Base-by-base conservation (phyloP, 2,329 filamentous ascomycete genomes). In the Colletotrichum lupini region DNA sequence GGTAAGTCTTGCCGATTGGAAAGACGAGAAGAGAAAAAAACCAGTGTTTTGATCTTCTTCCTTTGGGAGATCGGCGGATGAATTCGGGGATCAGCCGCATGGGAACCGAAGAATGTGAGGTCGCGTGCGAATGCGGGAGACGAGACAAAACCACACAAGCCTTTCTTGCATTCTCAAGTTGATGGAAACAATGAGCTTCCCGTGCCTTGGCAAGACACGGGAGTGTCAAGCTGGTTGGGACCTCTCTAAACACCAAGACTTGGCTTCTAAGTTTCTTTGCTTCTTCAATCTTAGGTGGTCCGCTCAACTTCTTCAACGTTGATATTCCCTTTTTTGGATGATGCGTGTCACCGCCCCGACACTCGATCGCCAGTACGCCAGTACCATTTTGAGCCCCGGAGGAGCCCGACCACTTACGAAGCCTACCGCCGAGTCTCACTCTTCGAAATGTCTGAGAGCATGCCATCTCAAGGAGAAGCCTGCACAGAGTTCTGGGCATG, bases 401-500 rank as follows among this genome's bases (percentile, higher is more conserved):
- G 8, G 19, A 49, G 42, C 8, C 19, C 8, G 7, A 49, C 19
- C 42, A 49, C 42, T n/a, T 49, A 49, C 19, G 19, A 49, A 9
- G 42, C 42, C 42, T 22, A 8, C 42, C 19, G 42, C 42, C 8
- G 30, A 19, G 37, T 19, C 16, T 8, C 30, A 5, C 60, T 11
- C 2, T n/a, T 16, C 19, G 22, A 22, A n/a, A 22, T 26, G n/a
- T 24, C 42, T 4, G 8, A 11, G 16, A 26, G 16, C 42, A 30
- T 63, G 42, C 19, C 60, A 63, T 52, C 42, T 35, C n/a, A 49
- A 32, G 60, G 60, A n/a, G 5, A n/a, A n/a, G 26, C 59, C 26
- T 52, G 37, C 19, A 7, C 37, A 63, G 26, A 46, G n/a, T 63
- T 63, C 60, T 63, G 19, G 19, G 65, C 57, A 59, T 63, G 52